Evolutionary conservation across 164 flowering plant species (phyloP).

Genomic region (Chloranthus sessilifolius): DNA sequence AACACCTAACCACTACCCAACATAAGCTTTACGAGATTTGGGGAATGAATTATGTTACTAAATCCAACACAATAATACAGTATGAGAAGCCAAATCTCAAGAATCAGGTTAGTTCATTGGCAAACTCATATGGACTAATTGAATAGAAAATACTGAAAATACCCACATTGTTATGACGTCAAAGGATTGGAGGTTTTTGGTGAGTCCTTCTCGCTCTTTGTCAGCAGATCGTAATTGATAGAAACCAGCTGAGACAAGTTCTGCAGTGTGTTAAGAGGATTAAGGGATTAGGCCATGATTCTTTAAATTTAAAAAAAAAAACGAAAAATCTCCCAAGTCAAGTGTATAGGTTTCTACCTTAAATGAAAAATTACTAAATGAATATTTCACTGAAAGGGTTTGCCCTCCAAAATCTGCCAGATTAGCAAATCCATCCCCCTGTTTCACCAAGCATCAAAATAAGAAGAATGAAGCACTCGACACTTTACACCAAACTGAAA

Average conservation of each 20-base stretch:
- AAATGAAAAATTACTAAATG: conserved; percentile 95
- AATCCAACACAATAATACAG: too few species aligned
- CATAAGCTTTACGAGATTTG: too few species aligned
- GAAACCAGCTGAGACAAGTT: conserved; percentile 97
- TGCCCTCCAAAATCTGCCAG: conserved; percentile 68
- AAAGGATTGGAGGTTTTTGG: conserved; percentile 38
- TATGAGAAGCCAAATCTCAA: too few species aligned
- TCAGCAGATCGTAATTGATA: conserved; percentile 78
- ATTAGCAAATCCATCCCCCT: conserved; percentile 87
- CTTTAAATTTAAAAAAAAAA: background rate
- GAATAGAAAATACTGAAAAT: background rate
- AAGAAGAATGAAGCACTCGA: conserved; percentile 4
- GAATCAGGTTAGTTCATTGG: too few species aligned
- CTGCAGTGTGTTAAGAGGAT: conserved; percentile 33
- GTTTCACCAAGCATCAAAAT: conserved; percentile 17
- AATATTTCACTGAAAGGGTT: conserved; percentile 56
- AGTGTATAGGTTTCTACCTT: conserved; percentile 49
- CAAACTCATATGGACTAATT: too few species aligned
- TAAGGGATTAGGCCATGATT: background rate
- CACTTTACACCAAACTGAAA: too few species aligned
- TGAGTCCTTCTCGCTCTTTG: conserved; percentile 51
- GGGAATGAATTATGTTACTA: too few species aligned
- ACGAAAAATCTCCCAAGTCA: background rate
- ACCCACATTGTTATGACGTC: conserved; percentile 20
- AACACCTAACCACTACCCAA: too few species aligned